Conservation (phyloP, 768 basidiomycete genomes). For the Saitozyma podzolica region DNA sequence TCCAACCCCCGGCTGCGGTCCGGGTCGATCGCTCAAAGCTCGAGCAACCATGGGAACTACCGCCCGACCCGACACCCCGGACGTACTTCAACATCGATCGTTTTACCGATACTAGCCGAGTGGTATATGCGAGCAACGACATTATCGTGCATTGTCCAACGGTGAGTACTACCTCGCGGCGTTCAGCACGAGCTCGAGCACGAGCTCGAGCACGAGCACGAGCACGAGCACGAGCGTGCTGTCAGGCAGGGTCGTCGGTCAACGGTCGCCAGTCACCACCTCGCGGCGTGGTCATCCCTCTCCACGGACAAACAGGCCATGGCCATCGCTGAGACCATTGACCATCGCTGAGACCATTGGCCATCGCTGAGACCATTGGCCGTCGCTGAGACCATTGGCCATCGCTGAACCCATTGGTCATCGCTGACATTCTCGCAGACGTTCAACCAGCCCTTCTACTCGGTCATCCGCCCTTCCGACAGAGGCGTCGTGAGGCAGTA, state of each 20-base stretch:
- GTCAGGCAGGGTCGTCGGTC: no score
- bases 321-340: not conserved
- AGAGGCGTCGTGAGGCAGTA: slow-evolving; percentile 25
- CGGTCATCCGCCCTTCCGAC: slow-evolving; percentile 35
- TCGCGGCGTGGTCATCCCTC: not conserved
- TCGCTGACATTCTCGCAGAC: no score
- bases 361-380: not conserved
- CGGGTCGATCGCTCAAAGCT: no score
- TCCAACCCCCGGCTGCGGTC: no score
- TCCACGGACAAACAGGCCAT: not conserved
- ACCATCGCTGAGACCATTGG: not conserved
- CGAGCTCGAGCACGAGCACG: not conserved
- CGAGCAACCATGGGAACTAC: slow-evolving; percentile 8
- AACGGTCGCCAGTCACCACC: no score
- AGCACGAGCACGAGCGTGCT: no score
- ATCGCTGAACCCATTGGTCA: not conserved
- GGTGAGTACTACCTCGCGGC: slow-evolving; percentile 8
- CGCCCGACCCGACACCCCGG: slow-evolving; percentile 16
- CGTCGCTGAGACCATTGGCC: not conserved
- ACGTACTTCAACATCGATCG: slow-evolving; percentile 45
- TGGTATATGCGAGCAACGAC: slow-evolving; percentile 42
- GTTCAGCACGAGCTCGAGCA: not conserved
- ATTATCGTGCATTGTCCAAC: slow-evolving; percentile 23
- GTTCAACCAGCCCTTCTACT: slow-evolving; percentile 38
- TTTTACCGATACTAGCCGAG: slow-evolving; percentile 35